Conservation (phyloP, 495 filamentous ascomycete genomes). For the Penicillium pancosmium region DNA sequence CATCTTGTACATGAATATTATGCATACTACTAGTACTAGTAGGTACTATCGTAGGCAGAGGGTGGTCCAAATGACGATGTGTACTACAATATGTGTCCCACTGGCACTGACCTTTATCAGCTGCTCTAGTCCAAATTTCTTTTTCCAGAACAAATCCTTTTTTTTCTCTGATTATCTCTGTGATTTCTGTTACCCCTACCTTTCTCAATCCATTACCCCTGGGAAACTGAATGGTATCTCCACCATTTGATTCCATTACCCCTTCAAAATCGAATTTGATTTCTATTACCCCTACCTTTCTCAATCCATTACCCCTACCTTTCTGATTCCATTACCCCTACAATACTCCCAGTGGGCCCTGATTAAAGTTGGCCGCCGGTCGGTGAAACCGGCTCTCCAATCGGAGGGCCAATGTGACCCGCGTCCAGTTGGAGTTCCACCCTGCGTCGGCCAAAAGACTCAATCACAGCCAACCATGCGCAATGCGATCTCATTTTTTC, state of each 20-base stretch:
- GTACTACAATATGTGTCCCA: too few relatives aligned
- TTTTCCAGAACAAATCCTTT: background rate
- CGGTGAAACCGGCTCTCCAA: conserved; percentile 20
- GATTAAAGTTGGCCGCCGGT: conserved; percentile 20
- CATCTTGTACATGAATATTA: too few relatives aligned
- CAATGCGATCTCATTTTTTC: background rate
- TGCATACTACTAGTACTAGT: too few relatives aligned
- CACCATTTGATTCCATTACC: background rate
- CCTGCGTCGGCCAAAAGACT: conserved; percentile 24
- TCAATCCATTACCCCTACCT: background rate
- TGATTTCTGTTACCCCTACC: background rate
- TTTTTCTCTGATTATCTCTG: background rate
- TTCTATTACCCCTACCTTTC: conserved; percentile 2
- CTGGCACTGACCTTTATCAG: too few relatives aligned
- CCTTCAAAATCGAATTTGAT: background rate
- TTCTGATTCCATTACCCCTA: conserved; percentile 1
- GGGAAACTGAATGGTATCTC: too few relatives aligned
- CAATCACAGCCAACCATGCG: conserved; percentile 24
- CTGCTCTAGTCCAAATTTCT: too few relatives aligned
- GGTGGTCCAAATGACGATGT: too few relatives aligned
- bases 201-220: conserved; percentile 5
- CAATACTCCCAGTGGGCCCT: conserved; percentile 7
- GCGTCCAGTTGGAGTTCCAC: conserved; percentile 23
- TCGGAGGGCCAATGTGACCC: conserved; percentile 1
- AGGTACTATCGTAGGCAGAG: too few relatives aligned